phyloP scores from a whole-genome alignment of 106 monocot species.

The Dendrobium chrysotoxum region DNA sequence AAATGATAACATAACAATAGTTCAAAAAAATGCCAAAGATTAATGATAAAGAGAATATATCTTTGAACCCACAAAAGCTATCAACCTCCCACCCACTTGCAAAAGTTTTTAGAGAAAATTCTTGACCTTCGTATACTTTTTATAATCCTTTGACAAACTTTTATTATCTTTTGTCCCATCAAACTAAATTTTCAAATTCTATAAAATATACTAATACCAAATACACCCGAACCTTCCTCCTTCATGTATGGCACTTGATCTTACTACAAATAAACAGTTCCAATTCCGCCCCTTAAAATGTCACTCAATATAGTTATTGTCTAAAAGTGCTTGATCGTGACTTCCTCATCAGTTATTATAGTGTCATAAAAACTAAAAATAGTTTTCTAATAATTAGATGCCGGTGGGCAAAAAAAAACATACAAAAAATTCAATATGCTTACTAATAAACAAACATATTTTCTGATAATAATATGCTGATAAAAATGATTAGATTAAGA shows the following conservation, averaged over 20 bases:
- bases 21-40: too few species aligned
- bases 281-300: background rate
- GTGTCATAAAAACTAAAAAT: background rate
- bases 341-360: background rate
- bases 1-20: too few species aligned
- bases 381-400: background rate
- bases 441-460: background rate
- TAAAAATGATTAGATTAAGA: too few species aligned
- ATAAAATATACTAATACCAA: background rate
- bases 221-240: background rate
- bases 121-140: too few species aligned
- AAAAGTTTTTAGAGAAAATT: too few species aligned
- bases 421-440: background rate
- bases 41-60: too few species aligned
- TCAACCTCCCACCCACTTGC: too few species aligned
- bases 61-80: too few species aligned
- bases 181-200: background rate
- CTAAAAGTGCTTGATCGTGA: background rate
- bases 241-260: background rate
- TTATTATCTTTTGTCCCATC: too few species aligned
- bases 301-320: background rate
- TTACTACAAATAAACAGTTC: background rate
- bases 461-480: background rate
- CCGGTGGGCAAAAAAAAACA: background rate
- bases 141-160: too few species aligned